These are phyloP conservation scores for Candida maris DNA, from an alignment of 805 yeast species.

Conservation along the genomic window DNA sequence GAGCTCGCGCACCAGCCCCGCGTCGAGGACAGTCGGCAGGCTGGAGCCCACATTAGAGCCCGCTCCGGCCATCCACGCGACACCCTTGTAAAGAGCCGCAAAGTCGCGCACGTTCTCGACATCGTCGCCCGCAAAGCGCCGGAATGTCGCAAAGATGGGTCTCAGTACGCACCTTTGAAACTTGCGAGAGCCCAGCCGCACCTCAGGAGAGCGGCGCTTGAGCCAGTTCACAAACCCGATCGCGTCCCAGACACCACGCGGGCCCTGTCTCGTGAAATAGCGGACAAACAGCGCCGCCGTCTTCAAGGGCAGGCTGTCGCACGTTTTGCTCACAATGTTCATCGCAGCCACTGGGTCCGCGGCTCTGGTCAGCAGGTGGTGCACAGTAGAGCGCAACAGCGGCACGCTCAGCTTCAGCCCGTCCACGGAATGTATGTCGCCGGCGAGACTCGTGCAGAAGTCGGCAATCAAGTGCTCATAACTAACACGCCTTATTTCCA, in stretches of 20 bases:
- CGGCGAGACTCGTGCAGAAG: background rate
- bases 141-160: slow-evolving; percentile 6
- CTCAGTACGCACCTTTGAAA: slow-evolving; percentile 1
- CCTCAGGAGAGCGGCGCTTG: slow-evolving; percentile 1
- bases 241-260: slow-evolving; percentile 6
- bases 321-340: background rate
- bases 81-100: background rate
- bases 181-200: background rate
- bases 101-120: background rate
- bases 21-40: background rate
- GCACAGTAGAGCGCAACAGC: background rate
- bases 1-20: background rate
- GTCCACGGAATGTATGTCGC: too few species aligned
- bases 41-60: background rate
- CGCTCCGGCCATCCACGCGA: background rate
- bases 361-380: background rate
- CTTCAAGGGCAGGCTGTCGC: background rate
- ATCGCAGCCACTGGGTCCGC: background rate
- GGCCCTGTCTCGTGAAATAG: background rate
- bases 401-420: too few species aligned
- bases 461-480: background rate
- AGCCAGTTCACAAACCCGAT: slow-evolving; percentile 8
- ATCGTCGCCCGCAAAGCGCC: background rate
- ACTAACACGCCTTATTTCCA: slow-evolving; percentile 1
- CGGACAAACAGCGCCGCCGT: background rate